Percentiles rank a stretch among this genome's conserved stretches.
Evolutionary conservation across 371 early-diverging fungal species (phyloP).

Genomic region (Lichtheimia ornata): DNA sequence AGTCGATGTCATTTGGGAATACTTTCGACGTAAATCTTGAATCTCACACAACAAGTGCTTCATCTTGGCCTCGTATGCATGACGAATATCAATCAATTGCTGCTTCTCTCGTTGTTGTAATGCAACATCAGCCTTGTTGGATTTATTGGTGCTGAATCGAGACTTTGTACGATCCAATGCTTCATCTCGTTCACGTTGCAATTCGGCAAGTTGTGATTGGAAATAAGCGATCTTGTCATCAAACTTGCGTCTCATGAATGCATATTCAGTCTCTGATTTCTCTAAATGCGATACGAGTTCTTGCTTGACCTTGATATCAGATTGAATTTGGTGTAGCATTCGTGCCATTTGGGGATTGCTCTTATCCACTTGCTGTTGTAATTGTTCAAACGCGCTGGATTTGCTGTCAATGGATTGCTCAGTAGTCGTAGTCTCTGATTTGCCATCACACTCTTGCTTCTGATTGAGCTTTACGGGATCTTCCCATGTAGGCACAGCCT

Average conservation of each 20-base stretch:
- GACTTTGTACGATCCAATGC: constrained; percentile 54
- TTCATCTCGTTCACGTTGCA: constrained; percentile 71
- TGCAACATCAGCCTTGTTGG: constrained; percentile 24
- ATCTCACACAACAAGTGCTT: constrained; percentile 71
- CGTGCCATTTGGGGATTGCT: constrained; percentile 44
- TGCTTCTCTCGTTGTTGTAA: constrained; percentile 43
- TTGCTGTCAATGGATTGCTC: constrained; percentile 10
- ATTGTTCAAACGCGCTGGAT: constrained; percentile 6
- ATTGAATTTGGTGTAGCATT: constrained; percentile 69
- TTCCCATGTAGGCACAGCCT: constrained; percentile 46
- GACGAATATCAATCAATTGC: constrained; percentile 44
- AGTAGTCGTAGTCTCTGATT: constrained; percentile 5
- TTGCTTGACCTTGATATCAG: constrained; percentile 71
- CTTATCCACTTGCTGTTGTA: constrained; percentile 11
- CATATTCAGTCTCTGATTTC: constrained; percentile 56
- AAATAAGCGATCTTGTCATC: constrained; percentile 67
- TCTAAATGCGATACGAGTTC: constrained; percentile 59
- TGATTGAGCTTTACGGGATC: constrained; percentile 17
- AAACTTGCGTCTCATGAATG: constrained; percentile 66
- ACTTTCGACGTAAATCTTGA: constrained; percentile 66
- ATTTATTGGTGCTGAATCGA: constrained; percentile 22
- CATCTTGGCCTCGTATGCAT: constrained; percentile 73
- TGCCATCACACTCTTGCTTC: neutral
- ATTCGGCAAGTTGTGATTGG: constrained; percentile 55
- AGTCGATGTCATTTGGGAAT: constrained; percentile 54